Base-by-base conservation (phyloP, 2,329 filamentous ascomycete genomes). In the Drechslerella dactyloides region DNA sequence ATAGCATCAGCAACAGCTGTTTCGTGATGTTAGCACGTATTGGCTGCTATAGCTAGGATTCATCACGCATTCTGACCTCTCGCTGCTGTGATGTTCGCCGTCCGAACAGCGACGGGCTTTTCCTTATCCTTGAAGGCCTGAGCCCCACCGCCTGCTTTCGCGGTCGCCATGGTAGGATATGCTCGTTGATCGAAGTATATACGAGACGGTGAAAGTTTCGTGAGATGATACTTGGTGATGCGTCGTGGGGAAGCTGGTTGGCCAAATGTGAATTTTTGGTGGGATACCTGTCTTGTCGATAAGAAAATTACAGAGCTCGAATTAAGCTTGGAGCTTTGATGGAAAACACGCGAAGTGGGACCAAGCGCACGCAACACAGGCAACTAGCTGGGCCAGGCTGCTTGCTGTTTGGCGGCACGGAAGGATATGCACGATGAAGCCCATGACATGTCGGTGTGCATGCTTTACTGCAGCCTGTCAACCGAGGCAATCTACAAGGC, bases 41-140 rank as follows among this genome's bases (percentile, higher is more conserved):
- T 27, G 55, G 40, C 35, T 59, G 40, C 74, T 44, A 35, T 54
- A 51, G 3, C 13, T 44, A 17, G 40, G 17, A 44, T 17, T 17
- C 13, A 13, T 44, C 40, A 44, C 13, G 40, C 19, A 44, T 27
- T 60, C 82, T 77, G 85, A 93, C 91, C 91, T 91, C 93, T 87
- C 77, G 94, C 94, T 77, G 94, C 94, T 79, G 96, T 90, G 81
- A 99, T 97, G 83, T 99, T 99, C 79, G 91, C 90, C 75, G 90
- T 93, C 77, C 94, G 90, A 75, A 99, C 94, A 76, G 94, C 94
- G 84, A 94, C 89, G 76, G 94, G 94, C 91, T 99, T 99, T 84
- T 97, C 94, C 87, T 97, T 99, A 44, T 73, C 69, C 56, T 73
- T 73, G 62, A 73, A 73, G 21, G 69, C 69, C 40, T 63, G 59